Base-by-base conservation (phyloP, 768 basidiomycete species). In the Mycena capillaripes region DNA sequence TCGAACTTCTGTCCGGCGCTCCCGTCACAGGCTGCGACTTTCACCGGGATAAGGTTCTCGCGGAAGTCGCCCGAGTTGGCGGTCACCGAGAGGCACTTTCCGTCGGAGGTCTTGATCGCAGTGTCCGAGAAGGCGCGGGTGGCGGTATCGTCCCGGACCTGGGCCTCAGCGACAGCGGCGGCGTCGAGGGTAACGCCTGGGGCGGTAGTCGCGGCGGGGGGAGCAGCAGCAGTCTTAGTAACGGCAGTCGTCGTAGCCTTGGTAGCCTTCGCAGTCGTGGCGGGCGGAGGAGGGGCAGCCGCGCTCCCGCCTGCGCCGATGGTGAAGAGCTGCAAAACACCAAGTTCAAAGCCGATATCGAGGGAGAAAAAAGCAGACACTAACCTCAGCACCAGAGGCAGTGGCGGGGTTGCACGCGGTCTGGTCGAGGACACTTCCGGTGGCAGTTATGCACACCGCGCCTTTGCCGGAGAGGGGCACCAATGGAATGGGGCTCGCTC, bases 1-100 rank as follows among this genome's bases (percentile, higher is more conserved):
- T 78, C 78, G 42, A 65, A 78, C 59, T 75, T 55, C 64, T 78
- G 76, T 11, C 67, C 70, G n/a, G 70, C 72, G 64, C 76, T 76
- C 5, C 64, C 64, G 46, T 76, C 71, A 53, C 77, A 77, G 12
- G 66, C 56, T 8, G 50, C 59, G 8, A 73, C 25, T 19, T 60
- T 61, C 2, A 77, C 73, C 29, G 77, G 77, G 36, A 77, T 72
- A 4, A 78, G 60, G 53, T 78, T 77, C 29, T 75, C 70, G 32
- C 78, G 74, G 66, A 76, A 78, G 42, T 78, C 78, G 8, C 78
- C 78, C 0, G 76, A 25, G 19, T 59, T 58, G 34, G 75, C 23
- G 46, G 57, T 68, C 29, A 77, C 71, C 16, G 62, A 70, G 44
- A 77, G 72, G 61, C 78, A 78, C 48, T 75, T 58, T 10, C 76